Evolutionary conservation across 2,329 filamentous ascomycete genomes (phyloP).

Genomic region (Aulographum hederae): DNA sequence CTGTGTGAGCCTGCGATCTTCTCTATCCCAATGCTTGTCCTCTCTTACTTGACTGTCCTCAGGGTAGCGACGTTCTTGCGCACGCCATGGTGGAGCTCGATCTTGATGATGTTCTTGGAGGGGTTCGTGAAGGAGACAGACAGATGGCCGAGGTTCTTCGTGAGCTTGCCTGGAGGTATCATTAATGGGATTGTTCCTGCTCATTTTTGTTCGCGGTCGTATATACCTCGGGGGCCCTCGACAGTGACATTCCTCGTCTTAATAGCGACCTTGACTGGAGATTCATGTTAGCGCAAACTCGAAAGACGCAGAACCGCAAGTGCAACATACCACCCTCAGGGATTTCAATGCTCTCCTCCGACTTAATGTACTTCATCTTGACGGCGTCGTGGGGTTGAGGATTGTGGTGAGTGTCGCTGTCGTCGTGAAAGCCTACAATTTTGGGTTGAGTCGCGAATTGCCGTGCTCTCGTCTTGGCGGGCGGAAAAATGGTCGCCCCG

Average conservation of each 20-base stretch:
- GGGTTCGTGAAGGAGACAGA: constrained; percentile 88
- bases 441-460: too few relatives aligned
- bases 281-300: constrained; percentile 4
- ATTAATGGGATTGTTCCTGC: background rate
- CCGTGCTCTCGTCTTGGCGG: too few relatives aligned
- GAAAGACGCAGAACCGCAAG: too few relatives aligned
- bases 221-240: constrained; percentile 79
- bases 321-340: constrained; percentile 79
- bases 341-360: constrained; percentile 84
- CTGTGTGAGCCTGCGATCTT: constrained; percentile 89
- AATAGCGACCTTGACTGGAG: constrained; percentile 85
- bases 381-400: constrained; percentile 8
- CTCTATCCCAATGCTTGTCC: too few relatives aligned
- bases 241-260: constrained; percentile 94
- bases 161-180: constrained; percentile 59
- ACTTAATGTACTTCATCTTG: constrained; percentile 99
- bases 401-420: background rate
- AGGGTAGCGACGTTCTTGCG: constrained; percentile 97
- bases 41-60: constrained; percentile 93
- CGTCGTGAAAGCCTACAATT: too few relatives aligned
- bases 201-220: constrained; percentile 6
- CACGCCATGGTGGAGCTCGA: constrained; percentile 95
- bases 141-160: constrained; percentile 91
- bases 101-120: constrained; percentile 73
- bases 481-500: too few relatives aligned